Conservation (phyloP, 768 basidiomycete species). For the Tricholoma terreum region DNA sequence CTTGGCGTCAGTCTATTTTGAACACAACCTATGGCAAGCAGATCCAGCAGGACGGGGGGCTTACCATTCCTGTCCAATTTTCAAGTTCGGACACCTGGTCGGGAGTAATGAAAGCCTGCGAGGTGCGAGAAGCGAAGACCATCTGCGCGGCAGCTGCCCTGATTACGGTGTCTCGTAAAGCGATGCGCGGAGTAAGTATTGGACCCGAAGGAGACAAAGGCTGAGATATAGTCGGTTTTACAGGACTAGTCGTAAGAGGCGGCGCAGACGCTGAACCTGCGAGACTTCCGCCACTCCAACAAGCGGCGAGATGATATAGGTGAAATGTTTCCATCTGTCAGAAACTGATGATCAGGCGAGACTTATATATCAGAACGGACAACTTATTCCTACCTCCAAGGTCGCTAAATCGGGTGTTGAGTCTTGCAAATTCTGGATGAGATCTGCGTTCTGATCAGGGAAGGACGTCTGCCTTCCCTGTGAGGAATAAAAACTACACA, state of each 20-base stretch:
- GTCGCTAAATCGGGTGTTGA: slow-evolving; percentile 56
- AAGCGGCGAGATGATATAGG: slow-evolving; percentile 72
- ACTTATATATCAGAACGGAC: neutral
- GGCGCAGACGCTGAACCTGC: slow-evolving; percentile 25
- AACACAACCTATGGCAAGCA: neutral
- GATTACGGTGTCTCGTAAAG: slow-evolving; percentile 40
- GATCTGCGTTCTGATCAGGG: slow-evolving; percentile 63
- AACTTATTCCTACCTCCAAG: slow-evolving; percentile 54
- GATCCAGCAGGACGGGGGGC: slow-evolving; percentile 3
- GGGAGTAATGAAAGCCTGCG: slow-evolving; percentile 74
- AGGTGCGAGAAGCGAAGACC: slow-evolving; percentile 75
- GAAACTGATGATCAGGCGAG: neutral
- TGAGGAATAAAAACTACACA: slow-evolving; percentile 75
- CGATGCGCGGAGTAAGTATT: slow-evolving; percentile 17
- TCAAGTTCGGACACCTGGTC: slow-evolving; percentile 58
- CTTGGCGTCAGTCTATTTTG: slow-evolving; percentile 7
- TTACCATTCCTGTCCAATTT: slow-evolving; percentile 53
- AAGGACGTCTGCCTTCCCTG: slow-evolving; percentile 84
- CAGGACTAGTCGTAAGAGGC: slow-evolving; percentile 45
- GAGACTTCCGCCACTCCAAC: slow-evolving; percentile 47
- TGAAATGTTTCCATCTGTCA: slow-evolving; percentile 84
- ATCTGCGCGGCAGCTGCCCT: slow-evolving; percentile 79
- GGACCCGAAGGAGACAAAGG: slow-evolving; percentile 18
- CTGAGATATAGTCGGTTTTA: slow-evolving; percentile 34
- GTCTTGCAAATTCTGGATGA: slow-evolving; percentile 54